phyloP scores from a whole-genome alignment of 1,139 yeast genomes.

The Saccharomyces pastorianus region DNA sequence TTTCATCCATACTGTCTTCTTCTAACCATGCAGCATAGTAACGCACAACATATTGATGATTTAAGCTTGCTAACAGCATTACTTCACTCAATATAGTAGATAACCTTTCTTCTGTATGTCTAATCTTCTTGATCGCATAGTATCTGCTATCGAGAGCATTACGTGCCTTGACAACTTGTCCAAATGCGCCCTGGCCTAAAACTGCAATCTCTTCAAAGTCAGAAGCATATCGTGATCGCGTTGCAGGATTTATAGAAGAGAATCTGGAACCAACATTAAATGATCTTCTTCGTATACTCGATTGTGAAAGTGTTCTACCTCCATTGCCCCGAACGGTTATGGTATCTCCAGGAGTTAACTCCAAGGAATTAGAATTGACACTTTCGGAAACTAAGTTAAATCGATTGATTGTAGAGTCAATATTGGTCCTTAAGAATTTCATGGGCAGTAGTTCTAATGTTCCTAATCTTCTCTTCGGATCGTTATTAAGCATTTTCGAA shows the following conservation, averaged over 20 bases:
- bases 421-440: conserved; percentile 68
- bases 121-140: conserved; percentile 87
- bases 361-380: conserved; percentile 8
- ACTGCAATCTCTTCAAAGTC: conserved; percentile 92
- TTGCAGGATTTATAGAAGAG: conserved; percentile 27
- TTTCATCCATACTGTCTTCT: conserved; percentile 49
- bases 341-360: background rate
- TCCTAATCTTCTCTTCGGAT: conserved; percentile 66
- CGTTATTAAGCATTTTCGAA: conserved; percentile 52
- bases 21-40: conserved; percentile 98
- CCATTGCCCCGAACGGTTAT: background rate
- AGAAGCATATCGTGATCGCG: conserved; percentile 52
- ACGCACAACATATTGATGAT: conserved; percentile 91
- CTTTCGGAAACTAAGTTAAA: conserved; percentile 12
- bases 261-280: conserved; percentile 35
- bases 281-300: conserved; percentile 33
- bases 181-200: conserved; percentile 94
- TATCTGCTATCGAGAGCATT: conserved; percentile 88
- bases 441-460: conserved; percentile 80
- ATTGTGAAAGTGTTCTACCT: conserved; percentile 2
- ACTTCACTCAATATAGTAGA: conserved; percentile 85
- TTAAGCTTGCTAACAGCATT: conserved; percentile 78
- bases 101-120: conserved; percentile 71
- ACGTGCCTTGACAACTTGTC: conserved; percentile 93
- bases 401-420: conserved; percentile 32